Conservation (phyloP, 2,329 filamentous ascomycete genomes). For the Aspergillus melleus region DNA sequence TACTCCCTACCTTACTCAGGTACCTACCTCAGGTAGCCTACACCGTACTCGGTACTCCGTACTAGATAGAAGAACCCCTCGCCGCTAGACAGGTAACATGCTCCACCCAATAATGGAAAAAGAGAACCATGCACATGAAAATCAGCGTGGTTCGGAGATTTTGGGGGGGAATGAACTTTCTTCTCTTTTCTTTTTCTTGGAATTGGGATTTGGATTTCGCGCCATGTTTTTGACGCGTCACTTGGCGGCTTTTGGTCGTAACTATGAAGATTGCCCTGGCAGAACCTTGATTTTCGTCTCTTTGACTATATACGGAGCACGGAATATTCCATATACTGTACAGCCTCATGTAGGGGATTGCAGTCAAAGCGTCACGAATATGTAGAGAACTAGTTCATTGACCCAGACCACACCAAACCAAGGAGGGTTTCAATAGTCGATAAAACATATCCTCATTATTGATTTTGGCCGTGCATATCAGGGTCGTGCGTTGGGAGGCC, state of each 20-base stretch:
- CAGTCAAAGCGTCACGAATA: not conserved
- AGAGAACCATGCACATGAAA: not conserved
- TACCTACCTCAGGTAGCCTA: no score
- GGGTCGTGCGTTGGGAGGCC: not conserved
- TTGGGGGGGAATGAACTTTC: not conserved
- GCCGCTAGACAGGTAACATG: not conserved
- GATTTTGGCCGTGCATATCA: not conserved
- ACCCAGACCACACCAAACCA: not conserved
- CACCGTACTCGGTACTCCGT: no score
- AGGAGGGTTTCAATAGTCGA: not conserved
- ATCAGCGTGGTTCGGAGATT: constrained; percentile 10
- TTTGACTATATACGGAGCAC: no score
- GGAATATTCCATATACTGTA: no score
- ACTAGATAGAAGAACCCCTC: not conserved
- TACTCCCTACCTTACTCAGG: no score
- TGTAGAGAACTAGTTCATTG: not conserved
- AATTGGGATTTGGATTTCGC: not conserved
- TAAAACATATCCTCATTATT: not conserved
- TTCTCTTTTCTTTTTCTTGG: not conserved
- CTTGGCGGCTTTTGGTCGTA: not conserved
- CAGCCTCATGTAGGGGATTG: not conserved
- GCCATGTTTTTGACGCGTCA: not conserved
- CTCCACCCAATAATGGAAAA: not conserved
- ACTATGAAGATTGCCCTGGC: not conserved
- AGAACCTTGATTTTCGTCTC: not conserved